Percentiles rank a stretch among this genome's conserved stretches.
Evolutionary conservation across 1,284 basidiomycete genomes (phyloP).

Genomic region (Ustilago hordei): DNA sequence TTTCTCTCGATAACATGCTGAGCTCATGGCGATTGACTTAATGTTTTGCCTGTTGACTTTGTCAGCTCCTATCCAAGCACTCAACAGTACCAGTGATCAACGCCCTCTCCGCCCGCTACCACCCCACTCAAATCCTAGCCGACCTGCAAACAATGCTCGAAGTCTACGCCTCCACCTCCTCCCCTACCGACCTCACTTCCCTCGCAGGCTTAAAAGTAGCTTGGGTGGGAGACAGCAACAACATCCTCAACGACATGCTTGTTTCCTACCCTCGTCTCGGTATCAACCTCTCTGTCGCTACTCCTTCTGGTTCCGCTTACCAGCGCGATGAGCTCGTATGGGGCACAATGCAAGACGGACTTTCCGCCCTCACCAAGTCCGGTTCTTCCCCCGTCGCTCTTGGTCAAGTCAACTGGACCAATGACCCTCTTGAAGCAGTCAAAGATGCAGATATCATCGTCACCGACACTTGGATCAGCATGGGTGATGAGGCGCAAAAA

Average conservation of each 20-base stretch:
- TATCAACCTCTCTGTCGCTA: constrained; percentile 85
- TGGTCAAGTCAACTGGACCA: constrained; percentile 78
- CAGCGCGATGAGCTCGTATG: constrained; percentile 83
- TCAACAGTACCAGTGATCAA: constrained; percentile 94
- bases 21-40: background rate
- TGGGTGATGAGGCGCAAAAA: constrained; percentile 97
- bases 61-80: constrained; percentile 80
- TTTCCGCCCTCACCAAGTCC: constrained; percentile 64
- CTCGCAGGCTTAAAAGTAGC: constrained; percentile 72
- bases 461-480: constrained; percentile 82
- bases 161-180: constrained; percentile 72
- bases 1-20: background rate
- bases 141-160: constrained; percentile 92
- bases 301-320: constrained; percentile 77
- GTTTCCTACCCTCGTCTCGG: constrained; percentile 93
- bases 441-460: constrained; percentile 90
- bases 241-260: constrained; percentile 97
- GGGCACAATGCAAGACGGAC: constrained; percentile 65
- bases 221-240: constrained; percentile 95
- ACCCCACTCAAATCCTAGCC: constrained; percentile 94
- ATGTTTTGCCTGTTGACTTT: background rate
- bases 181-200: constrained; percentile 68
- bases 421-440: constrained; percentile 86
- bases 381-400: constrained; percentile 65
- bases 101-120: constrained; percentile 93